Evolutionary conservation across 805 yeast genomes (phyloP), one percentile per base, ranked within the genome.

Genomic region (Yarrowia sp.): DNA sequence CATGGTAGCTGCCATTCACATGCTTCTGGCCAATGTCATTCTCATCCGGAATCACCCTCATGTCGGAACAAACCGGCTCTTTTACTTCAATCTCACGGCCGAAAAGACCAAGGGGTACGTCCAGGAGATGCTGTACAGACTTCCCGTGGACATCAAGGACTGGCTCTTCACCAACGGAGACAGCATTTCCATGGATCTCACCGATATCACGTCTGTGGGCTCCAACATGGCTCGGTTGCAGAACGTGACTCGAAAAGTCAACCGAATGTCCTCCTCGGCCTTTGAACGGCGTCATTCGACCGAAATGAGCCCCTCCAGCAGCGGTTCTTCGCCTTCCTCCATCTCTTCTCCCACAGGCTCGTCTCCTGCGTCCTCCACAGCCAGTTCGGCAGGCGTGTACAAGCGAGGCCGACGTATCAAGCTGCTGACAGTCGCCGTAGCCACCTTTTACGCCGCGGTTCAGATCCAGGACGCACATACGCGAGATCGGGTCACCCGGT

Each of bases 141-240:
- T 63, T 15, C 67, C 67, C 14, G n/a, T 32, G 5, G 67, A 63
- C 15, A 49, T 63, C 48, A 63, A 63, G 48, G 46, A 63, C 67
- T 63, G 67, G 67, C 67, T 63, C 16, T 63, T 63, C 40, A 63
- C 56, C 45, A 49, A 63, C 40, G 67, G 67, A 8, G 56, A 63
- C 40, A 35, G 43, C 14, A 49, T 63, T 38, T 12, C 55, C n/a
- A 19, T 48, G 40, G 67, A 63, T 10, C 46, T 63, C 15, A 63
- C 67, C 1, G 67, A 63, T 22, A 48, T 48, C 56, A 48, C 45
- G 43, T 48, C 48, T 5, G 67, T 49, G 56, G 67, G 67, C 16
- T 48, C 67, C 55, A 63, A 63, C n/a, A 63, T 63, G 56, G 56
- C 36, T 12, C 45, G 52, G 15, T 5, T 45, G 16, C 65, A 59